Evolutionary conservation across 148 eudicot genomes (phyloP), one percentile per base, ranked within the genome.

Genomic region (Rhododendron ovatum): DNA sequence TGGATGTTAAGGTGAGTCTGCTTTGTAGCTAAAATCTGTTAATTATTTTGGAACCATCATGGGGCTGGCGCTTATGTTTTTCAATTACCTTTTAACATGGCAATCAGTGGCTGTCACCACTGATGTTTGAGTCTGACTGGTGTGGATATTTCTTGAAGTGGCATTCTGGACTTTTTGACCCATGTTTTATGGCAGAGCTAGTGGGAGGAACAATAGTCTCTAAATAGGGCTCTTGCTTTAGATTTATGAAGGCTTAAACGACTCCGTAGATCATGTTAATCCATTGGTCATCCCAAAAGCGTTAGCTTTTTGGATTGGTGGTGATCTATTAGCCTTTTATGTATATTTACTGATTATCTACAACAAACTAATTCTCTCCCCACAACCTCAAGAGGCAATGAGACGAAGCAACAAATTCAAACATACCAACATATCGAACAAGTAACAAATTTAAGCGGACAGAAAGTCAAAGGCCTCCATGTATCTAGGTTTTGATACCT

Each of bases 1-100:
- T 93, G 94, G 99, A 97, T 89, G 98, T 97, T 82, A 89, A 87
- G 95, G 99, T 95, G 69, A 79, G 87, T 77, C 41, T 48, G 30
- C 63, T 61, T 67, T 80, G 83, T 26, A 53, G n/a, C 69, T 50
- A 43, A 81, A 11, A 26, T 74, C 45, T 81, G n/a, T n/a, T 83
- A 10, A 28, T 22, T 30, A 5, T 75, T 63, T 61, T 59, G 17
- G 5, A 45, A 30, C 67, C 63, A 4, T 51, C 26, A 26, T 77
- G 59, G 37, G 47, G 5, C 30, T 76, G 59, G n/a, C 13, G 30
- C 37, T 61, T 8, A 53, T 81, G 63, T 13, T 33, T 22, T 51
- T 43, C 39, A 5, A 74, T 75, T 84, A 59, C 82, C 39, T 14
- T 24, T 59, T 30, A 4, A 33, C 11, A 9, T 71, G 84, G 20